phyloP scores from a whole-genome alignment of 257 asterid genomes.

The Catharanthus roseus region DNA sequence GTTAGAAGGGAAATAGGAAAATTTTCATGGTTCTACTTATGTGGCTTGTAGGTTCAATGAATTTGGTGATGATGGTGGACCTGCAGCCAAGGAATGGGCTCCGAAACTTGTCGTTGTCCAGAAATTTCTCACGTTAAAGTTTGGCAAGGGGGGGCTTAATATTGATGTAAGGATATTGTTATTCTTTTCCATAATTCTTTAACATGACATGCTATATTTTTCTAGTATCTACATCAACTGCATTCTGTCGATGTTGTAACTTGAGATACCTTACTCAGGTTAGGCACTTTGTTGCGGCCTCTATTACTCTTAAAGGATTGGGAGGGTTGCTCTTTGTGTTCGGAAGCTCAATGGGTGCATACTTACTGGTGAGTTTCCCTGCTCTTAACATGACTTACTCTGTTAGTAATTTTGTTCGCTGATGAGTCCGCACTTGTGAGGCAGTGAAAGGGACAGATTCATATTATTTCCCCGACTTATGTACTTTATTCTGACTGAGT shows the following conservation, averaged over 20 bases:
- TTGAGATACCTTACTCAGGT: conserved; percentile 39
- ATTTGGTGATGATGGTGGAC: conserved; percentile 86
- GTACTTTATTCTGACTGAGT: background rate
- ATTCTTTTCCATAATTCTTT: conserved; percentile 4
- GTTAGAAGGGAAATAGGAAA: background rate
- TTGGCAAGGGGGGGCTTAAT: conserved; percentile 42
- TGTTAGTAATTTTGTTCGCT: background rate
- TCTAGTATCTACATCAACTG: background rate
- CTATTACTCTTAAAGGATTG: conserved; percentile 63
- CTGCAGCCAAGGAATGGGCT: conserved; percentile 72
- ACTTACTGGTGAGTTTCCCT: conserved; percentile 57
- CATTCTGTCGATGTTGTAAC: background rate
- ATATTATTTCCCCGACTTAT: background rate
- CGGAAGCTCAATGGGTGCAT: conserved; percentile 75
- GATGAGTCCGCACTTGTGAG: background rate
- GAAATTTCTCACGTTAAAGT: conserved; percentile 33
- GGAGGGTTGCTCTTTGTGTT: conserved; percentile 85
- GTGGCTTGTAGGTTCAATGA: conserved; percentile 62
- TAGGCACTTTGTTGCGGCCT: conserved; percentile 53
- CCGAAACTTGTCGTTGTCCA: conserved; percentile 58
- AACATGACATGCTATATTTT: background rate
- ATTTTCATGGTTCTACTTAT: background rate
- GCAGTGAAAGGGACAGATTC: background rate
- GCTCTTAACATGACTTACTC: background rate
- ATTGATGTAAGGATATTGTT: conserved; percentile 46